Evolutionary conservation across 2,329 filamentous ascomycete genomes (phyloP), one percentile per base, ranked within the genome.

Genomic region (Xylaria hypoxylon): DNA sequence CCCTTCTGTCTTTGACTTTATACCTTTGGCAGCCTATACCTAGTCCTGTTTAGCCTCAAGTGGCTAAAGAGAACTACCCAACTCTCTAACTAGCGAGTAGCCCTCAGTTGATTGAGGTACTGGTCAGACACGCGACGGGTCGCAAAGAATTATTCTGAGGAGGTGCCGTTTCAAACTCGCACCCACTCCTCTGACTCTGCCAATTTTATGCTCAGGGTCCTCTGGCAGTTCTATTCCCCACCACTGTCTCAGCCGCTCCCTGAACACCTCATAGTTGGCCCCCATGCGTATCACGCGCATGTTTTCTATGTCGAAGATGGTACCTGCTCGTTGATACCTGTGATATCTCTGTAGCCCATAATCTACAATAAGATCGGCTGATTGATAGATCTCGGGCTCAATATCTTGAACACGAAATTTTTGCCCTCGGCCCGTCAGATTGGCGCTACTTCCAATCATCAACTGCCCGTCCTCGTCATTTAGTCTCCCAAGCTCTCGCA

Each of bases 321-420:
- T 65, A 1, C 63, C 63, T 8, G 58, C 35, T 1, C 63, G 58
- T 5, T 35, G 38, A 17, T 65, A 65, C 11, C 51, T 38, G 22
- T 65, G 58, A 19, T 65, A 65, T 5, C 63, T 55, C 59, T 65
- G 63, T 28, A 65, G 52, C 3, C 59, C 63, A 19, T 65, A 65
- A 22, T 65, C 63, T 3, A 65, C 63, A 2, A 65, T 22, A 8
- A 65, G 51, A 40, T 65, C 63, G 26, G 63, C 63, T 7, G 51
- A 47, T 7, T 45, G 24, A 7, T 40, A 47, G 26, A 65, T 59
- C 35, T 56, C 51, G 22, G 44, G 33, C 59, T 65, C 63, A 17
- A 65, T 62, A 19, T 65, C 63, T 31, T 65, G 44, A 19, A 65
- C 45, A 19, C 52, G 58, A 10, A 57, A 55, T 8, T 65, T 65